phyloP scores from a whole-genome alignment of 148 eudicot species.

The Camellia lanceoleosa region DNA sequence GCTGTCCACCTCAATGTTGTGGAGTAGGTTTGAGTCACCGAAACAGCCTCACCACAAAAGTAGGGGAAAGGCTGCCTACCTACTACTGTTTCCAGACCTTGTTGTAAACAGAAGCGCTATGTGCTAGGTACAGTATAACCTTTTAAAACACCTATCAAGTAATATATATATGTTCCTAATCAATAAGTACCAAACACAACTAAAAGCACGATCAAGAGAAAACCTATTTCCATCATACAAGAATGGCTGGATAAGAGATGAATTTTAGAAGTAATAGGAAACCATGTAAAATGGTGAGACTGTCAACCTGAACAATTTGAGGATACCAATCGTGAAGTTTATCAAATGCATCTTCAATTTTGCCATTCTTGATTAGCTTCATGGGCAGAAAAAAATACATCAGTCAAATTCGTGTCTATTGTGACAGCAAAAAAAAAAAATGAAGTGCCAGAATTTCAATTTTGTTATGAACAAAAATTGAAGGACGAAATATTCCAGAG shows the following conservation, averaged over 20 bases:
- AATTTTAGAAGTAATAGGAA: background rate
- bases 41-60: no score
- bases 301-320: conserved; percentile 27
- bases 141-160: no score
- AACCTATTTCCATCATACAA: background rate
- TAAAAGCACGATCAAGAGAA: background rate
- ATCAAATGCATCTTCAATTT: conserved; percentile 26
- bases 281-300: background rate
- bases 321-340: conserved; percentile 31
- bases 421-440: no score
- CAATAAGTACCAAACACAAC: background rate
- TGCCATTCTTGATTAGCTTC: conserved; percentile 28
- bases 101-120: no score
- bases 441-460: background rate
- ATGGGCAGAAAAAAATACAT: conserved; percentile 5
- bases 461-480: background rate
- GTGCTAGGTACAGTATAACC: no score
- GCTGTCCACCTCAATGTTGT: background rate
- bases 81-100: no score
- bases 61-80: no score
- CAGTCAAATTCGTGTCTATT: conserved; percentile 2
- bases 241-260: background rate
- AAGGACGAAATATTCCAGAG: background rate
- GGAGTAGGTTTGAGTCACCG: no score
- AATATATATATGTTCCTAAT: background rate